phyloP scores from a whole-genome alignment of 768 basidiomycete genomes.

The Amanita inopinata region DNA sequence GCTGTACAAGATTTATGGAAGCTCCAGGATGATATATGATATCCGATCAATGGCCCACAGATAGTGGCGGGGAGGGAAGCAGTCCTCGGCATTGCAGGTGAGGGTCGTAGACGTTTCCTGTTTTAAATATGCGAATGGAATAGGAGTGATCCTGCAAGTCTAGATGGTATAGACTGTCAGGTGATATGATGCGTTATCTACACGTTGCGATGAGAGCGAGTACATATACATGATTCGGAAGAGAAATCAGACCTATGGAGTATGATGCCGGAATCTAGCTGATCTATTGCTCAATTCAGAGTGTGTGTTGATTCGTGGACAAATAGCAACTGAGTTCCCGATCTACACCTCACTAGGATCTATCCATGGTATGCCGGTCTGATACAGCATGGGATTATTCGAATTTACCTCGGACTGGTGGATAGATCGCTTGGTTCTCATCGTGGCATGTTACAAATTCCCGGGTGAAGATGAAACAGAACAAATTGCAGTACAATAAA shows the following conservation, averaged over 20 bases:
- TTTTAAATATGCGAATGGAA: conserved; percentile 2
- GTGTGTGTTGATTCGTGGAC: no score
- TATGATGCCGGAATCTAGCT: no score
- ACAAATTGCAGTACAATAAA: no score
- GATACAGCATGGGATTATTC: not conserved
- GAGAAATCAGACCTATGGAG: not conserved
- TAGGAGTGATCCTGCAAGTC: conserved; percentile 5
- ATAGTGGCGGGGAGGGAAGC: no score
- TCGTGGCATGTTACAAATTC: not conserved
- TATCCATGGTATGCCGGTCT: not conserved
- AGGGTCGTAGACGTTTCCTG: not conserved
- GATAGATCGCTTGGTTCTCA: not conserved
- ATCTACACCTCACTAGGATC: not conserved
- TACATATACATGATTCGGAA: not conserved
- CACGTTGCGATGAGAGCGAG: not conserved
- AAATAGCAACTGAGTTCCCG: no score
- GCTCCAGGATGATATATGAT: no score
- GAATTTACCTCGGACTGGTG: not conserved
- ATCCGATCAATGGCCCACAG: no score
- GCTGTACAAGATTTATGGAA: no score
- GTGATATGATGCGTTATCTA: not conserved
- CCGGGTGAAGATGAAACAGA: not conserved
- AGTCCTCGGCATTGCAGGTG: conserved; percentile 2
- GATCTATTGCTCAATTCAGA: no score
- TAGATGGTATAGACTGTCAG: not conserved